phyloP scores from a whole-genome alignment of 441 rosid genomes.

The Bocquillonia castaneifolia region DNA sequence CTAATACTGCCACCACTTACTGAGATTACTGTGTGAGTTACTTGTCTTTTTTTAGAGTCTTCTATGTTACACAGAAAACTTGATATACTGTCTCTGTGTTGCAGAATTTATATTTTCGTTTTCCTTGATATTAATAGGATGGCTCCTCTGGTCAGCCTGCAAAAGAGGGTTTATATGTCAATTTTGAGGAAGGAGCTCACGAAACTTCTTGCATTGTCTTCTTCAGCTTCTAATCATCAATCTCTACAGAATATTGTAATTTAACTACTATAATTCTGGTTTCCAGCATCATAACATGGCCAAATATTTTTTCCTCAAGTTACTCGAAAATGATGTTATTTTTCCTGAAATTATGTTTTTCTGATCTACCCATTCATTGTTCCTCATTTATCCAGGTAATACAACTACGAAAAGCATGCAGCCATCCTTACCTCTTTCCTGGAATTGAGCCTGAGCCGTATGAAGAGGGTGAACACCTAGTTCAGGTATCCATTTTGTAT shows the following conservation, averaged over 20 bases:
- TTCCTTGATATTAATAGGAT: constrained; percentile 43
- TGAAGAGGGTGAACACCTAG: constrained; percentile 91
- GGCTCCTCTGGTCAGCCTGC: constrained; percentile 71
- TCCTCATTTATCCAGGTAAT: constrained; percentile 48
- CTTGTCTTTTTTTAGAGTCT: constrained; percentile 1
- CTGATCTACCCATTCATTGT: constrained; percentile 8
- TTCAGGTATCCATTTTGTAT: constrained; percentile 49
- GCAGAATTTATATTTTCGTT: neutral
- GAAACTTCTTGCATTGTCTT: constrained; percentile 65
- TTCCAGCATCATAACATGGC: neutral
- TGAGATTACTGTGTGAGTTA: constrained; percentile 69
- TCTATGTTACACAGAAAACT: neutral
- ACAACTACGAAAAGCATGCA: constrained; percentile 84
- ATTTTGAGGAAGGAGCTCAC: constrained; percentile 87
- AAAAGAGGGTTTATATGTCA: constrained; percentile 71
- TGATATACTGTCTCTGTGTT: constrained; percentile 5
- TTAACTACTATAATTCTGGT: constrained; percentile 15
- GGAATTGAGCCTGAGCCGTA: constrained; percentile 94
- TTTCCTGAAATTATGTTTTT: neutral
- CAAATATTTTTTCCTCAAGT: neutral
- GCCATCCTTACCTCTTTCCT: constrained; percentile 93
- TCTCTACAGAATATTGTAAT: constrained; percentile 82
- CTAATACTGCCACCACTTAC: constrained; percentile 77
- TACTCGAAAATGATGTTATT: neutral
- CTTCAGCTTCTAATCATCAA: constrained; percentile 53